A percentile compares a stretch with the other conserved stretches of the same genome.
These are phyloP conservation scores for Candida buenavistaensis DNA, from an alignment of 1,139 yeast species.

Conservation along the genomic window DNA sequence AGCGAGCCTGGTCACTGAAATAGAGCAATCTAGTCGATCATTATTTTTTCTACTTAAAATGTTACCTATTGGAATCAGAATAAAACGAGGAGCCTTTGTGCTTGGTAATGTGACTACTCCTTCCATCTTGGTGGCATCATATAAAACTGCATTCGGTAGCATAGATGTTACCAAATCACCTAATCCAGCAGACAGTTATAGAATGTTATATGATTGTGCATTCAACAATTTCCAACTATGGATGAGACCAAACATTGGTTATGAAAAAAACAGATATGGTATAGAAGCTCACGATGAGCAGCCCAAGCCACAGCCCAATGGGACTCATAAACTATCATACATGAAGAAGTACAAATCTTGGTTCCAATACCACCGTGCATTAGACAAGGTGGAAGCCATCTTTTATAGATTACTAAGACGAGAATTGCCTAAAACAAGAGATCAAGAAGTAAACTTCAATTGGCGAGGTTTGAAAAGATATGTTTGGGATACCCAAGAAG, in stretches of 20 bases:
- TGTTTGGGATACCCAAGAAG: conserved; percentile 36
- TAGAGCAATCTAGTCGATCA: conserved; percentile 2
- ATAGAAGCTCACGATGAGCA: conserved; percentile 6
- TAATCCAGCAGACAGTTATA: conserved; percentile 54
- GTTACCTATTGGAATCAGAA: conserved; percentile 57
- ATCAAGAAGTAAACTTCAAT: conserved; percentile 8
- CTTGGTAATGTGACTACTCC: conserved; percentile 81
- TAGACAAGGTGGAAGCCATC: conserved; percentile 14
- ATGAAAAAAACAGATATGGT: conserved; percentile 23
- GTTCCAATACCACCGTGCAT: conserved; percentile 23
- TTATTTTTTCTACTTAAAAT: conserved; percentile 33
- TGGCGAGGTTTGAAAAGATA: conserved; percentile 49
- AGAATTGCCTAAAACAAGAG: neutral
- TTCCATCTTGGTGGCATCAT: conserved; percentile 64
- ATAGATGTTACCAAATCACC: conserved; percentile 58
- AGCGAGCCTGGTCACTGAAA: neutral
- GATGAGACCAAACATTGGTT: conserved; percentile 69
- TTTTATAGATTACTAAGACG: neutral
- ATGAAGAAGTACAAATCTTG: conserved; percentile 22
- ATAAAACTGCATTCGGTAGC: conserved; percentile 54
- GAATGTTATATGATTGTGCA: conserved; percentile 41
- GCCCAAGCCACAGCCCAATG: neutral
- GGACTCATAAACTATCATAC: conserved; percentile 12
- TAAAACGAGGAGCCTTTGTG: conserved; percentile 72
- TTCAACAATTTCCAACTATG: conserved; percentile 56